Base-by-base conservation (phyloP, 2,329 filamentous ascomycete genomes). In the Colletotrichum sp. region DNA sequence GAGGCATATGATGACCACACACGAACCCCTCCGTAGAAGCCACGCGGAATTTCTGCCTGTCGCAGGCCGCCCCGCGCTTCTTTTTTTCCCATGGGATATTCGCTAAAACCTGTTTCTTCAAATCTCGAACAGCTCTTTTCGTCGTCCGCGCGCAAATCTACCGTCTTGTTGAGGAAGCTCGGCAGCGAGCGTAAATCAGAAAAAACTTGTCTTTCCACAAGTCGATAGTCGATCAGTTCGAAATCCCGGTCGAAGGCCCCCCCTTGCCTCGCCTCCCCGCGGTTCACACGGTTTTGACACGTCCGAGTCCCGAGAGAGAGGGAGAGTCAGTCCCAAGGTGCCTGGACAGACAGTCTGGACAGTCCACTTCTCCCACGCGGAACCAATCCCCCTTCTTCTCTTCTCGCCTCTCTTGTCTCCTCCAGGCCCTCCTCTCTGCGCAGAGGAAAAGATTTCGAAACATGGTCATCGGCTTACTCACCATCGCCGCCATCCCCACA, bases 381-480 rank as follows among this genome's bases (percentile, higher is more conserved):
- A 28, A 28, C 55, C 57, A 28, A 32, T 30, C 21, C 49, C 5
- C 36, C 21, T 32, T 18, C 18, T 44, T 32, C 12, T 12, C 44
- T n/a, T 32, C 44, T 12, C 3, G 36, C 9, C 12, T 34, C 34
- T 36, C 24, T 44, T 8, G 16, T 52, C 8, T 68, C 36, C 18
- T 8, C 13, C 24, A 26, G 28, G 12, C 39, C 39, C 39, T 49
- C 39, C 18, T 49, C 39, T 49, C 39, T 49, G 39, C 39, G 39
- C 6, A 49, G 39, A n/a, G 18, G 39, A n/a, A n/a, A 12, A 66
- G 26, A 59, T n/a, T 49, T 68, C 64, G 26, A 66, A 81, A 69
- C 64, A 89, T 89, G 87, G 86, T 89, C 57, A 85, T 91, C 72
- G 90, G 89, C 30, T 82, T 91, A n/a, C 84, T 91, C 21, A 83